Evolutionary conservation across 176 grass and related monocot genomes (phyloP).

Genomic region (Phragmites australis): DNA sequence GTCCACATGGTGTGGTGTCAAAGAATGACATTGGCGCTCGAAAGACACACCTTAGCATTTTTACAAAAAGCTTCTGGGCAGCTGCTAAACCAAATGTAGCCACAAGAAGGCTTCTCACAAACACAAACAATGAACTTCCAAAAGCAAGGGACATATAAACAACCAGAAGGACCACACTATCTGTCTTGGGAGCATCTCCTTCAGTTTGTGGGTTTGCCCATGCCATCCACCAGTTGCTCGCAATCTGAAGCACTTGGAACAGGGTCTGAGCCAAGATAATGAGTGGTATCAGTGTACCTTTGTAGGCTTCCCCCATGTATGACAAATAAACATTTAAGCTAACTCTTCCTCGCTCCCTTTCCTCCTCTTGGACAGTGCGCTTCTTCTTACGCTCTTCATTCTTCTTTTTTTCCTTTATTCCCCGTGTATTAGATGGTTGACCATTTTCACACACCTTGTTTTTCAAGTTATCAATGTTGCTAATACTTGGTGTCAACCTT

Average conservation of each 20-base stretch:
- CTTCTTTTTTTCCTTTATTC: slow-evolving; percentile 61
- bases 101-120: slow-evolving; percentile 92
- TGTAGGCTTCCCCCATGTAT: slow-evolving; percentile 96
- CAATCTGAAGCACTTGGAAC: slow-evolving; percentile 98
- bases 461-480: slow-evolving; percentile 79
- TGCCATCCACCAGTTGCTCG: slow-evolving; percentile 99
- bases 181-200: slow-evolving; percentile 81
- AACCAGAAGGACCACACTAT: slow-evolving; percentile 67
- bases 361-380: slow-evolving; percentile 74
- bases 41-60: slow-evolving; percentile 87
- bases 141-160: slow-evolving; percentile 99
- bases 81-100: slow-evolving; percentile 98
- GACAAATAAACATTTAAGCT: slow-evolving; percentile 92
- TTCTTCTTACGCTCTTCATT: slow-evolving; percentile 53
- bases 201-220: slow-evolving; percentile 94
- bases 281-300: slow-evolving; percentile 81
- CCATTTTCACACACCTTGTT: slow-evolving; percentile 59
- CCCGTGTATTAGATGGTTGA: slow-evolving; percentile 58
- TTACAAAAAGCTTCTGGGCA: slow-evolving; percentile 90
- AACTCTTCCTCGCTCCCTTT: slow-evolving; percentile 89
- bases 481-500: slow-evolving; percentile 69
- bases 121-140: slow-evolving; percentile 95
- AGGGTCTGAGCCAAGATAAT: slow-evolving; percentile 80
- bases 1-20: slow-evolving; percentile 85
- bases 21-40: slow-evolving; percentile 99